Base-by-base conservation (phyloP, 1,284 basidiomycete genomes). In the Vanrija pseudolonga region DNA sequence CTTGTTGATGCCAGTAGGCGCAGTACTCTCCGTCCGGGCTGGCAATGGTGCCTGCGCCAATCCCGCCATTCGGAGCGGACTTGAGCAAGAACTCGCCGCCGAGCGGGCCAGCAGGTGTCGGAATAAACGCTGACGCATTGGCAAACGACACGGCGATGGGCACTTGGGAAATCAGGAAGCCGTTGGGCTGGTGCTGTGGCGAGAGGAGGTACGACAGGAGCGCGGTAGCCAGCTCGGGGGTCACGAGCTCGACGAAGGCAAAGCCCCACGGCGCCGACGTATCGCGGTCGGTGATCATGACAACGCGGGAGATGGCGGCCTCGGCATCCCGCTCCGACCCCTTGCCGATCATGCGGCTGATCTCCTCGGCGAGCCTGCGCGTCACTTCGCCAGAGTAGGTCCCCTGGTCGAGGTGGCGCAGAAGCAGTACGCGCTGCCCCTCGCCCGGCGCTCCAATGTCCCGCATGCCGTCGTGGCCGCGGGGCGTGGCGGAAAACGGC, bases 131-230 rank as follows among this genome's bases (percentile, higher is more conserved):
- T 62, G 87, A 84, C 3, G 86, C 83, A 71, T 91, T 88, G 40
- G 90, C 90, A 71, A 92, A 94, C 11, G 90, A 92, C 6, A 87
- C 86, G 4, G 91, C 90, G 7, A 93, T 86, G 0, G 90, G 89
- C 26, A 84, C 82, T 63, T 89, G 86, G 1, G 87, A 86, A 51
- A 94, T 93, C 11, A 89, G 82, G 76, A 94, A 94, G 4, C 91
- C 91, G 23, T 85, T 84, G 0, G 92, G 90, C 71, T 94, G 90
- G 20, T 87, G 80, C 59, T 86, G 83, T 3, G 88, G 82, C 20
- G 88, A 88, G 84, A 92, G 88, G 6, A 84, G 86, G 36, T 85
- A 84, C 5, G 85, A 88, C 7, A 95, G 79, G 15, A 91, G 84
- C 2, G 83, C 78, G 3, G 86, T 81, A 0, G 76, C 76, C 8